Percentiles rank a stretch among this genome's conserved stretches.
Conservation (phyloP, 2,329 filamentous ascomycete species). For the Alternaria consortialis region DNA sequence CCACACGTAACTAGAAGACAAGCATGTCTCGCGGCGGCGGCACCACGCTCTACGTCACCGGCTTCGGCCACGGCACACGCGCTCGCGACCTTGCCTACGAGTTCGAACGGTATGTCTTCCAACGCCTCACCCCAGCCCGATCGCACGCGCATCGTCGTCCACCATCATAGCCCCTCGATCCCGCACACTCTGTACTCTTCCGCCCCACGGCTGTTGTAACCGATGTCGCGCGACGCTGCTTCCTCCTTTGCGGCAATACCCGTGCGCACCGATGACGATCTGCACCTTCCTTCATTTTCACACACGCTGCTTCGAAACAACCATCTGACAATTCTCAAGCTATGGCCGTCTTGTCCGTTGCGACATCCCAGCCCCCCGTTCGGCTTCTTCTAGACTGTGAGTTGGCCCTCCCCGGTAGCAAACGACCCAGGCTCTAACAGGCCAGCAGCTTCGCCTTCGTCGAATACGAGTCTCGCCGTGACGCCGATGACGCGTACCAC, state of each 20-base stretch:
- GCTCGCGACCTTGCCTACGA: conserved; percentile 99
- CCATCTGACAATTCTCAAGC: conserved; percentile 67
- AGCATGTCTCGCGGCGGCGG: conserved; percentile 89
- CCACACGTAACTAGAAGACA: conserved; percentile 25
- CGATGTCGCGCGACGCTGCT: conserved; percentile 12
- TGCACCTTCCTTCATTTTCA: conserved; percentile 24
- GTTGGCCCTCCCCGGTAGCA: conserved; percentile 54
- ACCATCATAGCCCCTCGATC: conserved; percentile 26
- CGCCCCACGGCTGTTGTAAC: not conserved
- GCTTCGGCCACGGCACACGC: conserved; percentile 98
- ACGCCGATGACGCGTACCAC: conserved; percentile 98
- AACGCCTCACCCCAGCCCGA: conserved; percentile 50
- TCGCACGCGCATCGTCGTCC: conserved; percentile 44
- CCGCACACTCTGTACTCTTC: conserved; percentile 15
- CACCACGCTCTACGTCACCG: conserved; percentile 96
- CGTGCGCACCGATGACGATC: conserved; percentile 5
- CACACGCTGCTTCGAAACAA: conserved; percentile 22
- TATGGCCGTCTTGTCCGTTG: conserved; percentile 98
- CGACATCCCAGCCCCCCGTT: conserved; percentile 95
- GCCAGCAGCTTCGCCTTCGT: conserved; percentile 92
- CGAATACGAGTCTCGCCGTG: conserved; percentile 97
- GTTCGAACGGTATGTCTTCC: conserved; percentile 97
- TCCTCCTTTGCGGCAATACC: conserved; percentile 35
- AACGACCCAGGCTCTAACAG: conserved; percentile 28
- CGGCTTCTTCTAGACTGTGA: conserved; percentile 93